A percentile compares a stretch with the other conserved stretches of the same genome.
These are phyloP conservation scores for Alternaria angustiovoidea DNA, from an alignment of 2,329 filamentous ascomycete genomes.

Conservation along the genomic window DNA sequence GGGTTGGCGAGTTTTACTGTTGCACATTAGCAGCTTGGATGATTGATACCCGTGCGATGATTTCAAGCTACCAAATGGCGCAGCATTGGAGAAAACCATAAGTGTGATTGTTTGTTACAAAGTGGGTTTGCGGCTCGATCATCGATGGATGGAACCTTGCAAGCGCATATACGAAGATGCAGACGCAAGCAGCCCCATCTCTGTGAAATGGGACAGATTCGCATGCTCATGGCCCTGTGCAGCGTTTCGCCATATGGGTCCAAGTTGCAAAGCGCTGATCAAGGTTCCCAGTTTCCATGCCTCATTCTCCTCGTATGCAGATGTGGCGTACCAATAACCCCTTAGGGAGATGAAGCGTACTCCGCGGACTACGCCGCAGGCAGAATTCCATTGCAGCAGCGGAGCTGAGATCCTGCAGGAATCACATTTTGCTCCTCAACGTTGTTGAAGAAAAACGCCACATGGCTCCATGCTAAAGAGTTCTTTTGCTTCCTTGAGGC, in stretches of 20 bases:
- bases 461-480: not conserved
- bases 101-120: not conserved
- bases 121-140: not conserved
- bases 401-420: conserved; percentile 1
- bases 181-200: conserved; percentile 1
- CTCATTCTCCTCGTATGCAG: not conserved
- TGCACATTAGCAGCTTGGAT: not conserved
- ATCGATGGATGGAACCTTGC: conserved; percentile 7
- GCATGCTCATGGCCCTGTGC: not conserved
- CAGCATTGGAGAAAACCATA: not conserved
- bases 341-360: not conserved
- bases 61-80: not conserved
- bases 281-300: not conserved
- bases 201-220: not conserved
- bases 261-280: not conserved
- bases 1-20: not conserved
- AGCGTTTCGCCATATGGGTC: not conserved
- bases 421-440: not conserved
- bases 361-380: not conserved
- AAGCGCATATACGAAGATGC: conserved; percentile 7
- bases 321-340: not conserved
- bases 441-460: not conserved
- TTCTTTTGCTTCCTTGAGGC: not conserved
- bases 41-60: not conserved
- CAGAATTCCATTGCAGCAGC: not conserved